Evolutionary conservation across 2,329 filamentous ascomycete genomes (phyloP), one percentile per base, ranked within the genome.

Genomic region (Cytospora mali): DNA sequence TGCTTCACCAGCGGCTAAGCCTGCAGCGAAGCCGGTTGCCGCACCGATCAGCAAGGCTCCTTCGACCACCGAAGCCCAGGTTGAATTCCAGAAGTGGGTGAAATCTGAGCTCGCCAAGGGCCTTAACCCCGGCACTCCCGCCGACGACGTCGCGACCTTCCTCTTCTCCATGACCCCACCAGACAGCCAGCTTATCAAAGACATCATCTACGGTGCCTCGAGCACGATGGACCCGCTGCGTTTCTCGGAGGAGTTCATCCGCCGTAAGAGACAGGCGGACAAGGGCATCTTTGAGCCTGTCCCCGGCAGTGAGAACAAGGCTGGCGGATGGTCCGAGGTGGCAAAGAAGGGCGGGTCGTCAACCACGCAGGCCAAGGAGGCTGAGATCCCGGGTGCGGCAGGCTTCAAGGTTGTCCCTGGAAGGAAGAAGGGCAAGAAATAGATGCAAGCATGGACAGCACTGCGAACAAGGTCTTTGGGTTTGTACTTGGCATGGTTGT

Each of bases 11-110:
- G 53, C 49, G 4, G 25, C 51, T 7, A 62, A 60, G 48, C 54
- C 62, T 16, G 61, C 54, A 29, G 25, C 77, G 67, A 83, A 85
- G 73, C 71, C 75, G n/a, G 63, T 67, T 2, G 69, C 77, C 21
- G 50, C 70, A n/a, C 68, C 75, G 3, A 72, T 77, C 27, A 72
- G 74, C 6, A 76, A 77, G 62, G 81, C 77, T 53, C 46, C 75
- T 23, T 75, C 75, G 23, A 71, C 73, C 14, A 70, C 69, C 60
- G 72, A 77, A 23, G 94, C 95, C 3, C 87, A 92, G 74, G 93
- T 96, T 48, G 95, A 98, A 75, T 96, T 99, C 75, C 89, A 88
- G 72, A 97, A 96, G 76, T 99, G 95, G 95, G 87, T 93, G 21
- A 87, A 90, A 69, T 84, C 87, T 61, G 89, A 95, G 73, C 81